A percentile compares a stretch with the other conserved stretches of the same genome.
These are phyloP conservation scores for Lichenothelia convexa DNA, from an alignment of 495 filamentous ascomycete genomes.

Conservation along the genomic window DNA sequence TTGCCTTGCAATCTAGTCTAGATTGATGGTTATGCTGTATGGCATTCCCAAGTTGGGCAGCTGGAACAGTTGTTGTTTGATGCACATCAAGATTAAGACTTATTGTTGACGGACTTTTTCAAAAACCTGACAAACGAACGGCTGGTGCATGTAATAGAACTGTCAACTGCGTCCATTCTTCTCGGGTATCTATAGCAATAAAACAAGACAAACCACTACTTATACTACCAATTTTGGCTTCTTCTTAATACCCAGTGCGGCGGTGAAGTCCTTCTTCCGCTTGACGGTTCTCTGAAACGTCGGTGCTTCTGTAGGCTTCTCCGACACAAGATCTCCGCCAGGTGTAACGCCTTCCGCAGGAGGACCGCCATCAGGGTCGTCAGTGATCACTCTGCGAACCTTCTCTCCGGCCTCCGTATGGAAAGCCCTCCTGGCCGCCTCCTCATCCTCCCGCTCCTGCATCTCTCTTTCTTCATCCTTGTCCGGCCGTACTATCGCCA, in stretches of 20 bases:
- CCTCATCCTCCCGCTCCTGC: slow-evolving; percentile 70
- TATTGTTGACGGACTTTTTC: too few species aligned
- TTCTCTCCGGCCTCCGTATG: slow-evolving; percentile 38
- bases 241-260: slow-evolving; percentile 73
- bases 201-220: too few species aligned
- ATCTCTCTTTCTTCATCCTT: slow-evolving; percentile 39
- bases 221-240: too few species aligned
- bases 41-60: too few species aligned
- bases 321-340: neutral
- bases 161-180: too few species aligned
- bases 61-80: too few species aligned
- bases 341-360: slow-evolving; percentile 8
- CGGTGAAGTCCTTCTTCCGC: slow-evolving; percentile 61
- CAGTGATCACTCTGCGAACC: slow-evolving; percentile 25
- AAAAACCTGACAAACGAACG: too few species aligned
- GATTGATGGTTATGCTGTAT: too few species aligned
- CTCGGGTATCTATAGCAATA: too few species aligned
- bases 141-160: too few species aligned
- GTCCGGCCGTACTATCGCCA: slow-evolving; percentile 20
- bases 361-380: slow-evolving; percentile 9
- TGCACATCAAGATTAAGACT: too few species aligned
- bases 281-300: slow-evolving; percentile 63
- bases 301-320: slow-evolving; percentile 10
- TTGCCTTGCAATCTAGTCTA: too few species aligned
- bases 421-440: slow-evolving; percentile 67